Base-by-base conservation (phyloP, 2,329 filamentous ascomycete genomes). In the Coniochaeta sp. region DNA sequence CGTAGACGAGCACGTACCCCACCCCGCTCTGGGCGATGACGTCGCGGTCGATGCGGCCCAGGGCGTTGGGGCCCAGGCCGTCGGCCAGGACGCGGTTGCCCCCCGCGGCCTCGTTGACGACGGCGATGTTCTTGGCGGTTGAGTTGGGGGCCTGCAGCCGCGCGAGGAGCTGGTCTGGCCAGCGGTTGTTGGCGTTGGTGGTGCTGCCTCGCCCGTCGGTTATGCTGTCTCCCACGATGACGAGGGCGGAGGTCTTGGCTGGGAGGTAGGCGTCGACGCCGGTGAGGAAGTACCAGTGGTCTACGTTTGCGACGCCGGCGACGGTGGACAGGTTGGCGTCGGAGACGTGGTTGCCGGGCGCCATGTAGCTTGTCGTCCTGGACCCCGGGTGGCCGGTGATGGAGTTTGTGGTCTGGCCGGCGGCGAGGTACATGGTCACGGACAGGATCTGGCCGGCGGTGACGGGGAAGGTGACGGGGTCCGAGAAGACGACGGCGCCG, bases 211-310 rank as follows among this genome's bases (percentile, higher is more conserved):
- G 77, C 12, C 86, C 86, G 67, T 89, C 86, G 3, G 85, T 88
- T 67, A 89, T 86, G 66, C 81, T 85, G 70, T 89, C 86, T n/a
- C 86, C 86, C 1, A 89, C 73, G 26, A 89, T 78, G 22, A 77
- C 79, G 36, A 88, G 76, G 1, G 79, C 75, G 44, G 73, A 70
- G 57, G 75, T 72, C 1, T 60, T 55, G 16, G 67, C 64, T 0
- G 78, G 74, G 0, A 77, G 70, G 72, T 76, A 80, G n/a, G 77
- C 83, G 68, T 87, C 83, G 9, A 88, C 69, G 5, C 78, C 78
- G 38, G 78, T 82, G 65, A 87, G 72, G 63, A 86, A 85, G 71
- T 85, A 88, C 83, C 84, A 82, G 69, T 80, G 78, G 60, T 73
- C 79, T 26, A 67, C 70, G 31, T 62, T 63, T 26, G 65, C 64